Evolutionary conservation across 306 rosid genomes (phyloP).

Genomic region (Vigna radiata): DNA sequence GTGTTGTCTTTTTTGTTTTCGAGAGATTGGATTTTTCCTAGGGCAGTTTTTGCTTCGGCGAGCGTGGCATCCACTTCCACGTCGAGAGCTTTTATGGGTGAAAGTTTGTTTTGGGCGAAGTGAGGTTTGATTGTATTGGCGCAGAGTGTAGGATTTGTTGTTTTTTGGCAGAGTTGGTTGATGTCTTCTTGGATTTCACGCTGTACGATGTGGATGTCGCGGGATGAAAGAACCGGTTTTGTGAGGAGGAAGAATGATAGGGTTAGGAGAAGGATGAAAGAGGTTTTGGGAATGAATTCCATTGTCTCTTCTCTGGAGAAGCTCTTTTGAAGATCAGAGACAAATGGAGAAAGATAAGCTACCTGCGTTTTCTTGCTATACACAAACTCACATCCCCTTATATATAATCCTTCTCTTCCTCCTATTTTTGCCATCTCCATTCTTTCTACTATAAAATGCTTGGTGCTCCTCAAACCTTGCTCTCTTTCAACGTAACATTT

Average conservation of each 20-base stretch:
- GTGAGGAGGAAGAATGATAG: neutral
- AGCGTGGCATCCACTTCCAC: slow-evolving; percentile 32
- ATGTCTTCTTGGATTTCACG: neutral
- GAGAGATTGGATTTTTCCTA: neutral
- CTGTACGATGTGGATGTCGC: neutral
- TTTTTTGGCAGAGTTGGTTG: neutral
- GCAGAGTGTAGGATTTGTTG: slow-evolving; percentile 35
- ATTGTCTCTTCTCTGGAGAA: slow-evolving; percentile 33
- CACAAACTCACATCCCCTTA: no score
- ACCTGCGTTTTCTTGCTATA: neutral
- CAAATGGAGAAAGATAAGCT: slow-evolving; percentile 4
- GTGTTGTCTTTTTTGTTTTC: rapidly evolving
- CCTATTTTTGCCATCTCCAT: no score
- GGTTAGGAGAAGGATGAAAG: neutral
- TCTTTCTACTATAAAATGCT: no score
- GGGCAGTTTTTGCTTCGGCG: neutral
- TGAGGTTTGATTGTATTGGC: slow-evolving; percentile 24
- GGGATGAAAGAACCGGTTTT: neutral
- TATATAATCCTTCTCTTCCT: no score
- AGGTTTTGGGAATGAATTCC: slow-evolving; percentile 18
- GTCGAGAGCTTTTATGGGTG: slow-evolving; percentile 16
- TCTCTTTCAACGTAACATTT: no score
- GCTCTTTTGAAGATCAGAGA: slow-evolving; percentile 34
- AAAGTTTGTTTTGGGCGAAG: neutral
- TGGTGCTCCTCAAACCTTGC: no score